A percentile compares a stretch with the other conserved stretches of the same genome.
phyloP scores from a whole-genome alignment of 306 rosid genomes.

The Vigna radiata region DNA sequence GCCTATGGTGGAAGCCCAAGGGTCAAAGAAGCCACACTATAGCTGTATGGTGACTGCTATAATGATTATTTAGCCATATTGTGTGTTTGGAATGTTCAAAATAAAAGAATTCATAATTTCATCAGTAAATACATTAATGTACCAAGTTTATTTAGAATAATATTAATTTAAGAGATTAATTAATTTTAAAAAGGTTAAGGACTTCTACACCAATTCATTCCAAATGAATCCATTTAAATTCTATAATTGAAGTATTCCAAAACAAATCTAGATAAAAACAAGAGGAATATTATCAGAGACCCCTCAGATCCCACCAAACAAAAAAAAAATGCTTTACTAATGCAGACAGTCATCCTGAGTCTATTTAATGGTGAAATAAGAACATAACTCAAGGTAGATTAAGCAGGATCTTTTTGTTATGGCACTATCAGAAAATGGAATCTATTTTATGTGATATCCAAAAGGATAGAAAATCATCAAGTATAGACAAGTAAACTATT shows the following conservation, averaged over 20 bases:
- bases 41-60: background rate
- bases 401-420: constrained; percentile 13
- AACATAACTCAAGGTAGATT: constrained; percentile 23
- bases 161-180: background rate
- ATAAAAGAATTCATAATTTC: background rate
- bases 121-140: background rate
- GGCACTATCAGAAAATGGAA: constrained; percentile 8
- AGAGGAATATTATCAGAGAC: background rate
- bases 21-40: no score
- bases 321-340: background rate
- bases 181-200: background rate
- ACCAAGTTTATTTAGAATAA: constrained; percentile 1
- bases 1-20: background rate
- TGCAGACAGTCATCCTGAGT: background rate
- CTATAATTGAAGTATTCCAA: constrained; percentile 6
- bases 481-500: constrained; percentile 6
- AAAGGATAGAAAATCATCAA: background rate
- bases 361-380: constrained; percentile 8
- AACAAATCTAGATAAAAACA: constrained; percentile 9
- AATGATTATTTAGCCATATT: background rate
- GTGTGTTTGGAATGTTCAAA: constrained; percentile 8
- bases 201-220: constrained; percentile 10
- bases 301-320: background rate
- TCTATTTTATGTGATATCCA: constrained; percentile 5
- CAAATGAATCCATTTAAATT: constrained; percentile 20